Conservation (phyloP, 1,284 basidiomycete species). For the Entoloma clypeatum region DNA sequence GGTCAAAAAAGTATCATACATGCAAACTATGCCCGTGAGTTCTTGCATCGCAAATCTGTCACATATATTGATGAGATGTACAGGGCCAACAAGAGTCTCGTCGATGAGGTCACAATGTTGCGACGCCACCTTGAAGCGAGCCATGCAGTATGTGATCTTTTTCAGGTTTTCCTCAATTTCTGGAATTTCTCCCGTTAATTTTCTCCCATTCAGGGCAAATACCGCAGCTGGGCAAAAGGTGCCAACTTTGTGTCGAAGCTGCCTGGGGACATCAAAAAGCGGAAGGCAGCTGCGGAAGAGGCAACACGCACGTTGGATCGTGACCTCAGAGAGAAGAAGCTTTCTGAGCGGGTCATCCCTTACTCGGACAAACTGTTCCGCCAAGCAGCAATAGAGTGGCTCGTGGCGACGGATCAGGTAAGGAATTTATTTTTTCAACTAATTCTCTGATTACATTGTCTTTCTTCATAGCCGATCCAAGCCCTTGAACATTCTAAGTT, state of each 20-base stretch:
- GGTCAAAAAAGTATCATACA: too few species aligned
- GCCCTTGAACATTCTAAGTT: conserved; percentile 29
- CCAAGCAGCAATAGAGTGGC: conserved; percentile 31
- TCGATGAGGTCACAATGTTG: conserved; percentile 9
- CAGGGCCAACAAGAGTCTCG: conserved; percentile 5
- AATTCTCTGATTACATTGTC: not conserved
- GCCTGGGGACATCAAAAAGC: conserved; percentile 8
- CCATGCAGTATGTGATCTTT: conserved; percentile 6
- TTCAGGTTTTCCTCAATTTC: not conserved
- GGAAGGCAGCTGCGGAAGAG: conserved; percentile 1
- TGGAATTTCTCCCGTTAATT: too few species aligned
- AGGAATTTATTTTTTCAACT: conserved; percentile 2
- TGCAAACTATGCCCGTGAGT: conserved; percentile 12
- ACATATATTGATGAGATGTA: not conserved
- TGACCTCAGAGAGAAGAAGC: conserved; percentile 2
- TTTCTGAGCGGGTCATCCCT: conserved; percentile 5
- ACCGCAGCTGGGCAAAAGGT: conserved; percentile 10
- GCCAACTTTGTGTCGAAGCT: conserved; percentile 10
- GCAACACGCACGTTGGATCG: not conserved
- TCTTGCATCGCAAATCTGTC: not conserved
- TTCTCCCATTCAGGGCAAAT: conserved; percentile 8
- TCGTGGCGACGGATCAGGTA: conserved; percentile 30
- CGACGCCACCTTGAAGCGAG: conserved; percentile 6
- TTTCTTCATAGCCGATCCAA: conserved; percentile 24
- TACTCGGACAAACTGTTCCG: conserved; percentile 27